phyloP scores from a whole-genome alignment of 768 basidiomycete species.

The Xerocomus spinulosus region DNA sequence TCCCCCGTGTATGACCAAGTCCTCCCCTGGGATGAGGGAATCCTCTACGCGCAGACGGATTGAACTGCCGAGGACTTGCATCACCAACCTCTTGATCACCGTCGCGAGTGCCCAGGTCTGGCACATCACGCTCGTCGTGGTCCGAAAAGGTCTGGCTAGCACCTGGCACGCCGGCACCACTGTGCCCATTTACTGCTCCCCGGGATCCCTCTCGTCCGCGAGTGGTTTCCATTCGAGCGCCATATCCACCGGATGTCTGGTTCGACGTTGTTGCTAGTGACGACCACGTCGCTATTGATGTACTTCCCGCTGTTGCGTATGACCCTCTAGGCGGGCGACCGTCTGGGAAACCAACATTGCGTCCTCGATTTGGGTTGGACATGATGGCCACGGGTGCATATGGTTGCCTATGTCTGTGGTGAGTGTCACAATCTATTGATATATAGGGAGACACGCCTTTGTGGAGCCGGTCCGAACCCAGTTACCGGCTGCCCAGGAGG shows the following conservation, averaged over 20 bases:
- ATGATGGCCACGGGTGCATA: constrained; percentile 63
- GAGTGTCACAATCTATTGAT: not conserved
- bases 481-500: constrained; percentile 49
- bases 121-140: not conserved
- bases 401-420: constrained; percentile 18
- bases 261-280: constrained; percentile 1
- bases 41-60: constrained; percentile 26
- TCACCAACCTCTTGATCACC: constrained; percentile 9
- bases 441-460: constrained; percentile 10
- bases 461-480: constrained; percentile 61
- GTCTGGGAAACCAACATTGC: constrained; percentile 20
- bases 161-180: not conserved
- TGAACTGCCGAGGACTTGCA: not conserved
- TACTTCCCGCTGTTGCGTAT: constrained; percentile 8
- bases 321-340: constrained; percentile 8
- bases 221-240: not conserved
- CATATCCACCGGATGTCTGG: not conserved
- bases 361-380: constrained; percentile 63
- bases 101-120: not conserved
- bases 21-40: constrained; percentile 22
- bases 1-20: constrained; percentile 25
- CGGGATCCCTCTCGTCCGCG: constrained; percentile 10
- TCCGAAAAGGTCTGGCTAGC: not conserved
- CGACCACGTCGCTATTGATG: not conserved
- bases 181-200: constrained; percentile 9